Conservation (phyloP, 306 rosid species). For the Phaseolus lunatus region DNA sequence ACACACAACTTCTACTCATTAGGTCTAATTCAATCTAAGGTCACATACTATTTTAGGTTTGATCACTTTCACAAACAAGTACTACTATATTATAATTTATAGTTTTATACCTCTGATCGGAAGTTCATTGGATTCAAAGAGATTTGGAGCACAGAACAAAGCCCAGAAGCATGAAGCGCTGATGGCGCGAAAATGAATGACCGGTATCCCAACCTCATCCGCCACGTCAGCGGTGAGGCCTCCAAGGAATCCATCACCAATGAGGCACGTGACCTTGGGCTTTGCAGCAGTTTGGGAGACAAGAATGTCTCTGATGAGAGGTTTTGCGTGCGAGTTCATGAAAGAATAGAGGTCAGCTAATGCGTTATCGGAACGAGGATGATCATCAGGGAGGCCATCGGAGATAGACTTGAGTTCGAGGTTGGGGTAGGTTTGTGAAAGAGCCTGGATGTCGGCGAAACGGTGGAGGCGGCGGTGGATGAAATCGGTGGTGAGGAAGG, state of each 20-base stretch:
- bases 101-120: constrained; percentile 55
- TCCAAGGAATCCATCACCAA: constrained; percentile 51
- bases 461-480: constrained; percentile 44
- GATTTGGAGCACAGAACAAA: constrained; percentile 42
- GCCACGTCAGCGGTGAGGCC: constrained; percentile 41
- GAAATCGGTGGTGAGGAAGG: constrained; percentile 56
- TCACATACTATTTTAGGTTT: too few relatives aligned
- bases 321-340: constrained; percentile 27
- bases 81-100: too few relatives aligned
- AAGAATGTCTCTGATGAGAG: constrained; percentile 46
- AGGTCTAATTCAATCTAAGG: too few relatives aligned
- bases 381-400: constrained; percentile 42
- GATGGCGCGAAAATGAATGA: constrained; percentile 52
- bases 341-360: not conserved
- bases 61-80: too few relatives aligned
- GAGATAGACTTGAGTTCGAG: constrained; percentile 53
- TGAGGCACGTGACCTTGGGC: constrained; percentile 43
- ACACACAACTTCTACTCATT: too few relatives aligned
- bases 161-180: constrained; percentile 57
- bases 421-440: constrained; percentile 36
- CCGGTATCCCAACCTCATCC: constrained; percentile 21
- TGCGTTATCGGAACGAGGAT: not conserved
- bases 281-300: not conserved
- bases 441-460: constrained; percentile 29
- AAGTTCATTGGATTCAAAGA: constrained; percentile 48